Evolutionary conservation across 306 rosid genomes (phyloP), one percentile per base, ranked within the genome.

Genomic region (Oemleria cerasiformis): DNA sequence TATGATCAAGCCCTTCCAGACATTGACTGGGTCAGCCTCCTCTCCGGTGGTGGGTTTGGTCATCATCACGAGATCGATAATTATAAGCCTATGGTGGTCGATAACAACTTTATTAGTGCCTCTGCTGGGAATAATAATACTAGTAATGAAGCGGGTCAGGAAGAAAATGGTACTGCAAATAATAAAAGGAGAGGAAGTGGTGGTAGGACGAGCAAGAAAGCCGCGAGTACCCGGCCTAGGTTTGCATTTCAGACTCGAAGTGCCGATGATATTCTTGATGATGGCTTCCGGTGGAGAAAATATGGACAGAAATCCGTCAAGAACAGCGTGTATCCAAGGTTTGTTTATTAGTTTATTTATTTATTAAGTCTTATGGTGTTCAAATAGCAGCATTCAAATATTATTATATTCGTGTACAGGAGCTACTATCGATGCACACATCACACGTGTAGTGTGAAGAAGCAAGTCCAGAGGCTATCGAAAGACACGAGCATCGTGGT

Each of bases 261-360:
- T 70, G 90, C 78, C 3, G 96, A 92, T 74, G 98, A 90, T 77
- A 88, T 92, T 68, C 88, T 92, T 45, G 98, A 92, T n/a, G 97
- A 92, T 70, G 98, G 98, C 6, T 92, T 85, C 51, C 92, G 96
- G n/a, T 92, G 98, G 98, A 87, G 98, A 70, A 92, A 92, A 67
- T 92, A 92, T 74, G 98, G 98, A 1, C 98, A 92, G 82, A 92
- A 92, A 83, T 84, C 97, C 68, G 98, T 92, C 59, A 92, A 92
- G 83, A 84, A 92, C 54, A 88, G 83, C 84, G 43, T 66, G 16
- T 80, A 82, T 84, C 97, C 98, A 48, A 92, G 98, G 98, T 92
- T 55, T 51, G 23, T 67, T 61, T n/a, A 16, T 34, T 59, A 15
- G 20, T 34, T 59, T 59, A 23, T 7, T 7, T 3, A 16, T 7